Base-by-base conservation (phyloP, 2,329 filamentous ascomycete genomes). In the Mycosphaerella sp. region DNA sequence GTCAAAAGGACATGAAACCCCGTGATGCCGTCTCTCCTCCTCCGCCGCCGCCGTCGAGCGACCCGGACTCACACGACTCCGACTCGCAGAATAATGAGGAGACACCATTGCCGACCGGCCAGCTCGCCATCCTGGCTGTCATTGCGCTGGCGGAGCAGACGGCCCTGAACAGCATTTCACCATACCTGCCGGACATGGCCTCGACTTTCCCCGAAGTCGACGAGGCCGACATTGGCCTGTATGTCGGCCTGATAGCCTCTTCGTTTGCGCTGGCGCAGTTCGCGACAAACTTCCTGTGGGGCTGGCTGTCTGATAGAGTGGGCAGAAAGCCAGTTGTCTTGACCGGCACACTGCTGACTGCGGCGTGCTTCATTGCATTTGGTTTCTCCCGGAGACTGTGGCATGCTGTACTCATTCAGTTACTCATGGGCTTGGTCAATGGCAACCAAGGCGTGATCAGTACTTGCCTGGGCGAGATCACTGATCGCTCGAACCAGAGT, bases 71-170 rank as follows among this genome's bases (percentile, higher is more conserved):
- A 6, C 44, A 52, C 37, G 53, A 55, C 32, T 50, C 53, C 13
- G 49, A 49, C 34, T 44, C 41, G 3, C 42, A 42, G 47, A 65
- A 73, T 55, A 71, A 78, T 58, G 78, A 81, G 58, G 78, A 81
- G 58, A 87, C 88, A 1, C 90, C 91, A 0, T 72, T 98, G 14
- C 93, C 93, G 0, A 81, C 82, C 58, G 82, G 78, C 59, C 93
- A 97, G 73, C 84, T 98, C 54, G 78, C 83, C 4, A 80, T 97
- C 10, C 75, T 98, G 30, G 91, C 91, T 1, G 73, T 96, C 58
- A 87, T 98, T 54, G 90, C 90, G 6, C 77, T 98, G 17, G 86
- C 87, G 48, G 93, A 98, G 68, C 93, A 98, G 75, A 97, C 91
- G 0, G 93, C 93, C 0, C 79, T 98, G 65, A 98, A 98, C 70